These are phyloP conservation scores for Salix udensis DNA, from an alignment of 345 rosid species.

Conservation along the genomic window DNA sequence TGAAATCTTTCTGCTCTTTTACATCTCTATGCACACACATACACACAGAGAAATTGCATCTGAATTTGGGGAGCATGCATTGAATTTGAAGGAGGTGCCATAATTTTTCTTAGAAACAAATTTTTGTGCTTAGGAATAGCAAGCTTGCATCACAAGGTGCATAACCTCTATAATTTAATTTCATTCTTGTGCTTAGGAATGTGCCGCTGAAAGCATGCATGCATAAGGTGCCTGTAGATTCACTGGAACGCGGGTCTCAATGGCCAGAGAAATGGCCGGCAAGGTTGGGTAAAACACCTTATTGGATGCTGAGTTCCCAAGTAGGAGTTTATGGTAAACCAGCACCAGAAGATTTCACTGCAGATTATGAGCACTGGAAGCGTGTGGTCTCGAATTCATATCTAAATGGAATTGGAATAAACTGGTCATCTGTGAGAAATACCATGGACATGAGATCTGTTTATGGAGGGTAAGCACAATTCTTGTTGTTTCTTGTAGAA, in stretches of 20 bases:
- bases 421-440: slow-evolving; percentile 80
- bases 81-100: neutral
- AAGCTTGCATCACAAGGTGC: neutral
- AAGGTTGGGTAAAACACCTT: slow-evolving; percentile 76
- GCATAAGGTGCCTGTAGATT: slow-evolving; percentile 68
- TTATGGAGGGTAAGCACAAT: slow-evolving; percentile 79
- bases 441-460: slow-evolving; percentile 97
- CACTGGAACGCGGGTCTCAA: slow-evolving; percentile 69
- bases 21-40: neutral
- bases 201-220: slow-evolving; percentile 86
- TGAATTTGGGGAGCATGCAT: neutral
- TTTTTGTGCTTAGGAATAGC: neutral
- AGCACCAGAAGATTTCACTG: slow-evolving; percentile 76
- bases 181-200: slow-evolving; percentile 45
- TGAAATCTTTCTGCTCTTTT: neutral
- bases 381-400: slow-evolving; percentile 80
- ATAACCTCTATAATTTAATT: slow-evolving; percentile 2
- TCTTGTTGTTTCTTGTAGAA: neutral
- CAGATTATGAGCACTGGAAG: slow-evolving; percentile 86
- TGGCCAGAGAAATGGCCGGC: slow-evolving; percentile 96
- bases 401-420: slow-evolving; percentile 72
- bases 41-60: neutral
- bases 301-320: slow-evolving; percentile 76
- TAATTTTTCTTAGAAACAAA: neutral
- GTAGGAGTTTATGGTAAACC: slow-evolving; percentile 91